Conservation (phyloP, 306 rosid species). For the Pachyrhizus erosus region DNA sequence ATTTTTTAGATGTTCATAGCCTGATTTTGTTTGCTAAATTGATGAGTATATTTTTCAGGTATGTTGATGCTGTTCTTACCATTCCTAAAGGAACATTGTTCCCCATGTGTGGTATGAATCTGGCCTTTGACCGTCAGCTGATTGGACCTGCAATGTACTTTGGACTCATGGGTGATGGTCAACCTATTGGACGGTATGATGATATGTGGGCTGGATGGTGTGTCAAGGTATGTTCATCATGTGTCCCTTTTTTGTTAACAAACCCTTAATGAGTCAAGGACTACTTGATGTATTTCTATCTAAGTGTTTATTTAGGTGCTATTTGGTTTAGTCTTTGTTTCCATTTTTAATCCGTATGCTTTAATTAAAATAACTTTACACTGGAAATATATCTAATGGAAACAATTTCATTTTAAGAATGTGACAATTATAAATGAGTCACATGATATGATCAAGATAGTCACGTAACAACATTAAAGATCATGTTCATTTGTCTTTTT, state of each 20-base stretch:
- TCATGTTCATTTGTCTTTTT: too few species aligned
- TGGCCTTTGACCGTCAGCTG: constrained; percentile 79
- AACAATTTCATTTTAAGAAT: too few species aligned
- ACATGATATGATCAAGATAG: too few species aligned
- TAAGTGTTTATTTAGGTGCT: neutral
- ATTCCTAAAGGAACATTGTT: constrained; percentile 83
- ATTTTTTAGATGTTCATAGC: neutral
- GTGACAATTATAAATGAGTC: too few species aligned
- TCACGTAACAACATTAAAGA: too few species aligned
- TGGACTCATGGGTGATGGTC: constrained; percentile 98
- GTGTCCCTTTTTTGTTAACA: neutral
- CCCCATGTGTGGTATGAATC: constrained; percentile 97
- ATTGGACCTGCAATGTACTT: constrained; percentile 97
- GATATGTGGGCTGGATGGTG: constrained; percentile 99
- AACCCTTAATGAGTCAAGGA: neutral
- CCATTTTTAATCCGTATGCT: neutral
- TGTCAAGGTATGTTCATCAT: constrained; percentile 63
- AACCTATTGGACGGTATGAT: constrained; percentile 88
- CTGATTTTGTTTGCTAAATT: neutral
- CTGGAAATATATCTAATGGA: too few species aligned
- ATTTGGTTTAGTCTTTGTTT: neutral
- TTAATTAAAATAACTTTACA: neutral
- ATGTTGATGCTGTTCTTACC: constrained; percentile 85
- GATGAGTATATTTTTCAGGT: constrained; percentile 49
- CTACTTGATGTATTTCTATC: neutral